Evolutionary conservation across 176 grass and related monocot species (phyloP), one percentile per base, ranked within the genome.

Genomic region (Phoenix roebelenii): DNA sequence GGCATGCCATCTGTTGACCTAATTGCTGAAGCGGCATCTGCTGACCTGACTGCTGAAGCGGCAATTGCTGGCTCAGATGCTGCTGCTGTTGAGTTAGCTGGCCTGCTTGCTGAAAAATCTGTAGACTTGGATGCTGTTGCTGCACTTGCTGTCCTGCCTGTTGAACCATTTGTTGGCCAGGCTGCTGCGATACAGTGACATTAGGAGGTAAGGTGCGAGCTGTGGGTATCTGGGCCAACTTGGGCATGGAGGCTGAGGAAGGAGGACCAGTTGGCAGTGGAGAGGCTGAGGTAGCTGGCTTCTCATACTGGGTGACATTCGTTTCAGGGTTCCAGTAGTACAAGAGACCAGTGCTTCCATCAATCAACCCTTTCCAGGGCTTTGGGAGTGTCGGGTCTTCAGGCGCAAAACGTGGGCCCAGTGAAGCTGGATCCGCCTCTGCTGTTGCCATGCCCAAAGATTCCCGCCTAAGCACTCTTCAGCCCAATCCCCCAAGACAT

Each of bases 261-360:
- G 77, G 68, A 63, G 64, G 68, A 29, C 75, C 76, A 7, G 65
- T 17, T 0, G 84, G 84, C 61, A 88, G 18, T 0, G 72, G 82
- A 16, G 72, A 68, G 0, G 18, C 59, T 1, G 52, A 64, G 0
- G 61, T 55, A 5, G 25, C 61, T 0, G 93, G 93, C 52, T 66
- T 88, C 67, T 98, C 93, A 2, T 98, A 92, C 63, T 98, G 93
- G 14, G 93, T 98, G 4, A 88, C 58, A 57, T 98, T 98, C 5
- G 84, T 92, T 52, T 98, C 93, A 4, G 87, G 87, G 63, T 98
- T 98, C 93, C 93, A 98, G 61, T 98, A 98, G 73, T 98, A 98
- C 26, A 98, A 49, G 0, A 76, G 16, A 24, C 79, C 73, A 1
- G 87, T 88, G 0, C 55, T 69, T 16, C 93, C 93, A 17, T 98